Base-by-base conservation (phyloP, 805 yeast genomes). In the Hanseniaspora singularis region DNA sequence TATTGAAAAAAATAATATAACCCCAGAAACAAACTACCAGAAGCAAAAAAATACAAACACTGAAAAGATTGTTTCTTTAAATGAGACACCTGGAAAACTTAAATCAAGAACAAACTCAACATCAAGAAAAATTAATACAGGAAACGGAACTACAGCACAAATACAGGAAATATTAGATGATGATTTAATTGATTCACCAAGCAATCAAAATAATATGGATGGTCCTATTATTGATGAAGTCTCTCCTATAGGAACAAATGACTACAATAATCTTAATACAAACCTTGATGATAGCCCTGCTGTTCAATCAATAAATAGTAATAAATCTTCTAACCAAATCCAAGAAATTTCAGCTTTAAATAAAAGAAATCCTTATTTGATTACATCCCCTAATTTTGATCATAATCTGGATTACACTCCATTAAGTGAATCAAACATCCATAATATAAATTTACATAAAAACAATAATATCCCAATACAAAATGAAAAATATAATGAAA, bases 101-200 rank as follows among this genome's bases (percentile, higher is more conserved):
- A 19, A 45, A 15, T 26, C 33, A 12, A 30, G 40, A 46, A 36
- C 27, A 18, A 41, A 33, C 15, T 38, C 46, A n/a, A 36, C 38
- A 26, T 33, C 41, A 7, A 20, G 15, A 12, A 23, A 38, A 36
- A 40, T 40, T 7, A 32, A 30, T 15, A 20, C 41, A 15, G 46
- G 40, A 15, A 40, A 32, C 24, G 47, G 42, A 20, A 24, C 37
- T 20, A 48, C 46, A 15, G 45, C 40, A 7, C 43, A 38, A 33
- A 38, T 38, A 18, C 48, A 44, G 19, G 48, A 44, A 18, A 44
- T 44, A 9, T 22, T 48, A 9, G 47, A 48, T 41, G 47, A 48
- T 48, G 47, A 33, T 23, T 33, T 37, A 12, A 14, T 30, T 2
- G 45, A 39, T 28, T 16, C 36, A 22, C 31, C 32, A 7, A 18